These are phyloP conservation scores for Debaryomyces psychrophilus DNA, from an alignment of 1,139 yeast genomes.

Conservation along the genomic window DNA sequence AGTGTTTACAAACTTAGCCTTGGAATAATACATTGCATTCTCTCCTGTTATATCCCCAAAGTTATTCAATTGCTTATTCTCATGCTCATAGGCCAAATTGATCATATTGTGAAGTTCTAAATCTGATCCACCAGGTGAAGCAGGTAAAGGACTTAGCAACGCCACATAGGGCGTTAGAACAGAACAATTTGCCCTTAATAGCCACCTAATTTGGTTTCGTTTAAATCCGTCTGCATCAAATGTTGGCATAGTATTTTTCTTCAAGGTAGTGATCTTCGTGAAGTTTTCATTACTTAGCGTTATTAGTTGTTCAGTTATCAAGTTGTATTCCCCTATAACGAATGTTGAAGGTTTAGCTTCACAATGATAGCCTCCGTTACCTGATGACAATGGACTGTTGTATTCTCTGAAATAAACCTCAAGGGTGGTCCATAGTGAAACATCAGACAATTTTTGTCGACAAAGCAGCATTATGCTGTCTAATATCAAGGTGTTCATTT, in stretches of 20 bases:
- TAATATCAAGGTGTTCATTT: slow-evolving; percentile 9
- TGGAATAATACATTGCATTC: neutral
- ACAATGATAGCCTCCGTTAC: too few relatives aligned
- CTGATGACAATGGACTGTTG: slow-evolving; percentile 26
- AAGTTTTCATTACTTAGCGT: neutral
- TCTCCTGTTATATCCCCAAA: neutral
- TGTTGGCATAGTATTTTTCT: neutral
- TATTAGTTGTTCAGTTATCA: neutral
- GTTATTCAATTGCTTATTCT: neutral
- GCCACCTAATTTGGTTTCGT: slow-evolving; percentile 15
- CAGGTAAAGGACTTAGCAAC: slow-evolving; percentile 4
- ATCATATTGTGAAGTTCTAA: neutral
- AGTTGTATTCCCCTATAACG: slow-evolving; percentile 24
- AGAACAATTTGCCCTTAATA: slow-evolving; percentile 17
- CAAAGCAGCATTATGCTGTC: slow-evolving; percentile 19
- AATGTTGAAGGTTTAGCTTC: slow-evolving; percentile 34
- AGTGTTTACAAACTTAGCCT: neutral
- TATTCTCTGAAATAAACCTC: slow-evolving; percentile 21
- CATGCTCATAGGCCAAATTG: neutral
- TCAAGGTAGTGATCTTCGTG: neutral
- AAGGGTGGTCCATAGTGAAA: slow-evolving; percentile 36
- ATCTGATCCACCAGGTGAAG: neutral
- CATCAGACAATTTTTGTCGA: slow-evolving; percentile 31
- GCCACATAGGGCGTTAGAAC: slow-evolving; percentile 15
- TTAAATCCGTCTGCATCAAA: neutral